Conservation (phyloP, 176 grass and related monocot species). For the Oryza meridionalis region DNA sequence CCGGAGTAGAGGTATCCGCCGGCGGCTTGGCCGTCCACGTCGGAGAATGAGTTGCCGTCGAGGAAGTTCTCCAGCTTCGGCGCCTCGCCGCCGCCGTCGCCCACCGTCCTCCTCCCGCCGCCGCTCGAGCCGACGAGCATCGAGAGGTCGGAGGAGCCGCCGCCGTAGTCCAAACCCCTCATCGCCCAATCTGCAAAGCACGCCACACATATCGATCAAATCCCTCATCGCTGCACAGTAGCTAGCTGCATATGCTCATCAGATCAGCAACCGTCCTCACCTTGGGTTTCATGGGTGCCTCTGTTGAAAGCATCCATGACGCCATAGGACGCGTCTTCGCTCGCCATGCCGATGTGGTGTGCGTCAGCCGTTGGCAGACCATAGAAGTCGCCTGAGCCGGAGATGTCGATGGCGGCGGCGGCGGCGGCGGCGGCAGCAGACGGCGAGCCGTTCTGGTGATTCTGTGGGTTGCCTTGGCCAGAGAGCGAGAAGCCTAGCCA, state of each 20-base stretch:
- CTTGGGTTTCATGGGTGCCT: conserved; percentile 50
- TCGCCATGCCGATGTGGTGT: conserved; percentile 31
- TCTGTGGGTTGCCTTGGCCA: conserved; percentile 57
- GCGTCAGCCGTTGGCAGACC: conserved; percentile 32
- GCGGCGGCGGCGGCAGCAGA: neutral
- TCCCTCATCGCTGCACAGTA: neutral
- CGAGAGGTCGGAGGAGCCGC: conserved; percentile 71
- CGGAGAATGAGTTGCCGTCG: conserved; percentile 73
- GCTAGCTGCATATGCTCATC: neutral
- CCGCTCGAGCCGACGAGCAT: conserved; percentile 95
- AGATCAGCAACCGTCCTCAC: conserved; percentile 16
- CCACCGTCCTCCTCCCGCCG: conserved; percentile 42
- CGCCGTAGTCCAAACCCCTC: conserved; percentile 67
- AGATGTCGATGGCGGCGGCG: conserved; percentile 39
- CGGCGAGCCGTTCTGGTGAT: conserved; percentile 46
- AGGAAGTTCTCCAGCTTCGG: conserved; percentile 98
- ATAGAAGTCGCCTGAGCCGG: conserved; percentile 51
- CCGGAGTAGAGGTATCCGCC: conserved; percentile 60
- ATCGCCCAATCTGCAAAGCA: conserved; percentile 81
- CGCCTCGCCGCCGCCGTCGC: conserved; percentile 49
- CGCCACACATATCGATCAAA: conserved; percentile 42
- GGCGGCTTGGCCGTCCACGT: conserved; percentile 61
- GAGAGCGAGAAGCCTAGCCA: conserved; percentile 80
- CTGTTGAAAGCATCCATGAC: conserved; percentile 59
- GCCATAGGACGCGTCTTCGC: conserved; percentile 39